phyloP scores from a whole-genome alignment of 768 basidiomycete species.

The Pulveroboletus sp. region DNA sequence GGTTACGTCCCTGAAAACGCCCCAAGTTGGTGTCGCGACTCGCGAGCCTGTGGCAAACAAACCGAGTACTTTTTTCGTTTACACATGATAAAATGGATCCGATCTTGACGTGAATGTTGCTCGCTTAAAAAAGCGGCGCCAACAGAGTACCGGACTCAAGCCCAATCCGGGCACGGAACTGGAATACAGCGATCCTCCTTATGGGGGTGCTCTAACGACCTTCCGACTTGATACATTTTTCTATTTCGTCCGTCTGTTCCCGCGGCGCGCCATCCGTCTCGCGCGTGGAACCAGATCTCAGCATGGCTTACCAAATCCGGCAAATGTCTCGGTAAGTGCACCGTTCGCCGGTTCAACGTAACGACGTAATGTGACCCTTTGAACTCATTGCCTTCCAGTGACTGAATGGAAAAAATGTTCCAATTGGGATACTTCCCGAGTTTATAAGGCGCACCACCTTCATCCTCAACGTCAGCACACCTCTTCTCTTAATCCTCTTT shows the following conservation, averaged over 20 bases:
- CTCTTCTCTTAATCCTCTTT: constrained; percentile 15
- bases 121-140: constrained; percentile 3
- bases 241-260: constrained; percentile 21
- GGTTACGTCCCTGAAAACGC: no score
- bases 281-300: constrained; percentile 7
- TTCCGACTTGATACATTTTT: constrained; percentile 12
- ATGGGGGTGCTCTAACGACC: not conserved
- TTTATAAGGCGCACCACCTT: constrained; percentile 21
- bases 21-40: no score
- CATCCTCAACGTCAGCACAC: not conserved
- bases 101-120: constrained; percentile 14
- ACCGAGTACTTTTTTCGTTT: no score
- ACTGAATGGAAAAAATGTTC: constrained; percentile 11
- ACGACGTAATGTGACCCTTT: constrained; percentile 21
- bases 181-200: constrained; percentile 3
- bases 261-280: constrained; percentile 11
- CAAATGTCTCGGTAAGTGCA: constrained; percentile 5
- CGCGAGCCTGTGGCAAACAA: no score
- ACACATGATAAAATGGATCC: no score
- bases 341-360: constrained; percentile 21
- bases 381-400: constrained; percentile 8
- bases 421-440: constrained; percentile 6
- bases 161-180: constrained; percentile 7
- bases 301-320: constrained; percentile 8
- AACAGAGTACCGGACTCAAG: not conserved